Evolutionary conservation across 2,329 filamentous ascomycete species (phyloP).

Genomic region (Venturiaceae sp.): DNA sequence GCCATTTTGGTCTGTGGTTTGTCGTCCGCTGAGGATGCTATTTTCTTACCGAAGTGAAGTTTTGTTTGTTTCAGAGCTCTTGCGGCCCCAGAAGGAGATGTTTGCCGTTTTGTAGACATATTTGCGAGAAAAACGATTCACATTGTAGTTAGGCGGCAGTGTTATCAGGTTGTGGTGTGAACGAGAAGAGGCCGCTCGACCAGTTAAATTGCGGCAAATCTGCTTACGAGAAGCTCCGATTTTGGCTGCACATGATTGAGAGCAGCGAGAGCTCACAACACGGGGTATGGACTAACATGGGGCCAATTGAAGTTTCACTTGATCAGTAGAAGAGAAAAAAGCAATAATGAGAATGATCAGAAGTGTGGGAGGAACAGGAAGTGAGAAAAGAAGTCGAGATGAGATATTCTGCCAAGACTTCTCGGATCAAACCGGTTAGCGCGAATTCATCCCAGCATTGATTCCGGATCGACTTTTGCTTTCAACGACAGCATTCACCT

Average conservation of each 20-base stretch:
- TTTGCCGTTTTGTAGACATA: background rate
- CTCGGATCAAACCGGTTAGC: background rate
- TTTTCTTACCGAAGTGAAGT: slow-evolving; percentile 3
- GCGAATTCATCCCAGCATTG: background rate
- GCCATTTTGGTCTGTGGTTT: background rate
- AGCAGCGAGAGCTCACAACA: background rate
- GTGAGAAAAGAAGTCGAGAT: background rate
- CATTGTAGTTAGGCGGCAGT: background rate
- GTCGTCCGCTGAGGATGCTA: background rate
- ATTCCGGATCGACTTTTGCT: background rate
- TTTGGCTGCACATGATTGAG: background rate
- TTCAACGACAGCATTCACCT: background rate
- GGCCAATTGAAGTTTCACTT: background rate
- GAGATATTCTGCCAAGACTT: background rate
- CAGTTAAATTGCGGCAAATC: background rate
- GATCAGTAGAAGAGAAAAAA: background rate
- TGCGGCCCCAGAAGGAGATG: background rate
- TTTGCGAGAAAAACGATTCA: background rate
- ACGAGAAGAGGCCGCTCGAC: background rate
- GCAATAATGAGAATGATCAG: background rate
- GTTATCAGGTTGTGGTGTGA: background rate
- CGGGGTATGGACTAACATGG: background rate
- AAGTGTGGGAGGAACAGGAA: background rate
- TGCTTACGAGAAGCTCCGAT: background rate
- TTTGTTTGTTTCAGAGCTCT: slow-evolving; percentile 1